Base-by-base conservation (phyloP, 805 yeast species). In the Scheffersomyces spartinae region DNA sequence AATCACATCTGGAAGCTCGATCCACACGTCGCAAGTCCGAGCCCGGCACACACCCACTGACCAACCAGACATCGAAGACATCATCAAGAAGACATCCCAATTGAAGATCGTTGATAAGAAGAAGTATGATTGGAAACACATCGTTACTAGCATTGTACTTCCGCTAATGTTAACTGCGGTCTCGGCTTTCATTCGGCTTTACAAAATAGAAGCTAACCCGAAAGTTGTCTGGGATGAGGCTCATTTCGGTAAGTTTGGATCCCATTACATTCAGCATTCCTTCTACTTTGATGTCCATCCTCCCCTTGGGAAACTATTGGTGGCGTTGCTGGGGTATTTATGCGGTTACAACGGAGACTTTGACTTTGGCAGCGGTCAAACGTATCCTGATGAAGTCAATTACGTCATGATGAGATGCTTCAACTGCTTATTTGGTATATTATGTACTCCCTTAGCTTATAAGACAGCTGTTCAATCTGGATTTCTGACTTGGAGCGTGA, bases 201-300 rank as follows among this genome's bases (percentile, higher is more conserved):
- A 74, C 40, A 62, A 66, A 25, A 73, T 81, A 26, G 73, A 68
- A 13, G 51, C 54, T 17, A 64, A 73, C 30, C 49, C 67, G 26
- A 63, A 61, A 28, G 88, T 81, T 24, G 77, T 79, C 6, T 81
- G 94, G 94, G 94, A 81, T 55, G 94, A 81, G 49, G 91, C 93
- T 5, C 94, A 81, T 59, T 81, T 81, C 47, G 94, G 91, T 21
- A 79, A 78, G 47, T 81, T 81, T 47, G 93, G 93, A 23, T 75
- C 88, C 3, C 74, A 79, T 42, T 81, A 81, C 49, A 55, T 79
- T 36, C 68, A 75, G 47, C 84, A 75, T 43, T 85, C 80, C 41
- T 79, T 80, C 45, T 81, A 81, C 42, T 83, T 74, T 40, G 94
- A 81, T 54, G 93, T 81, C 16, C 94, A 81, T 45, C 94, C 94